Conservation (phyloP, 768 basidiomycete species). For the Nidularia pulvinata region DNA sequence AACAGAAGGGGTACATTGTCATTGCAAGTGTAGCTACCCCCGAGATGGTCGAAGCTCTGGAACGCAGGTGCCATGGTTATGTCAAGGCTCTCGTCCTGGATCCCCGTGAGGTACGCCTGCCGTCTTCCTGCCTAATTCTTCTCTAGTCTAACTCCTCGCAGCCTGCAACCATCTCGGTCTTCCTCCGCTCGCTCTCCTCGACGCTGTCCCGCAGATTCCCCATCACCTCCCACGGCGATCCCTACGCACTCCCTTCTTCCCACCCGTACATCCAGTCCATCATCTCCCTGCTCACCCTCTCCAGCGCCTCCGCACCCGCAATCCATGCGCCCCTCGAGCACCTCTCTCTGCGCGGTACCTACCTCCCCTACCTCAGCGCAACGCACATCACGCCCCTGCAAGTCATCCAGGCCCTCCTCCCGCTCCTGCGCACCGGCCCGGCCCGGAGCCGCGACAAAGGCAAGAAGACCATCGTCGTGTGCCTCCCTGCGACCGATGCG, state of each 20-base stretch:
- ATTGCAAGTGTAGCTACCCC: slow-evolving; percentile 76
- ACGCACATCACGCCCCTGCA: slow-evolving; percentile 80
- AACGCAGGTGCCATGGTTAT: slow-evolving; percentile 69
- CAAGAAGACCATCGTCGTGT: slow-evolving; percentile 67
- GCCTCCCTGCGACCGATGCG: slow-evolving; percentile 71
- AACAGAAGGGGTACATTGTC: slow-evolving; percentile 81
- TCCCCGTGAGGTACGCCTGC: slow-evolving; percentile 61
- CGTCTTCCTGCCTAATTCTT: not conserved
- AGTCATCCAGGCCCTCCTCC: slow-evolving; percentile 74
- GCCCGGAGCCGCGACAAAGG: slow-evolving; percentile 50
- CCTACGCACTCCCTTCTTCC: slow-evolving; percentile 64
- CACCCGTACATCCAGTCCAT: slow-evolving; percentile 77
- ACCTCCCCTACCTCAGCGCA: slow-evolving; percentile 70
- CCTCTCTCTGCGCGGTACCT: slow-evolving; percentile 58
- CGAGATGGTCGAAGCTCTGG: slow-evolving; percentile 63
- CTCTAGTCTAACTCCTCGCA: slow-evolving; percentile 20
- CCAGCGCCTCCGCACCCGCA: slow-evolving; percentile 31
- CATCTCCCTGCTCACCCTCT: slow-evolving; percentile 72
- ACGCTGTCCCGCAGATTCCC: slow-evolving; percentile 85
- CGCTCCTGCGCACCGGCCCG: slow-evolving; percentile 71
- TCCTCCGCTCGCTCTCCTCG: slow-evolving; percentile 80
- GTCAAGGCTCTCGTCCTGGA: slow-evolving; percentile 83
- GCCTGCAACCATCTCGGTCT: slow-evolving; percentile 72
- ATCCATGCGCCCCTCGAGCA: slow-evolving; percentile 66
- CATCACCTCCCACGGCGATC: slow-evolving; percentile 76